Evolutionary conservation across 495 filamentous ascomycete genomes (phyloP).

Genomic region (Penicillium herquei): DNA sequence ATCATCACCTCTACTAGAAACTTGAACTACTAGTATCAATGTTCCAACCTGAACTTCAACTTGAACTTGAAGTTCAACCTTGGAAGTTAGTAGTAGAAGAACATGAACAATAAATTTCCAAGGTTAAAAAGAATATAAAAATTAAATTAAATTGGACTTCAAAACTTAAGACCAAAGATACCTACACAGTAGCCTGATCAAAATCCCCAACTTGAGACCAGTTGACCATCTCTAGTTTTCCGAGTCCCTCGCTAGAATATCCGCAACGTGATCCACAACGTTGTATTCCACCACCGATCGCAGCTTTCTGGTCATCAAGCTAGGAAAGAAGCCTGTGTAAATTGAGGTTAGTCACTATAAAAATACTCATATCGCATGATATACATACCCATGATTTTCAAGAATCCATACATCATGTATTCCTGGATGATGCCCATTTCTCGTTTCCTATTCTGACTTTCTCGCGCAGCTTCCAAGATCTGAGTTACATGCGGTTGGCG

Average conservation of each 20-base stretch:
- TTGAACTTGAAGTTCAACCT: too few species aligned
- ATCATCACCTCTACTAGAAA: too few species aligned
- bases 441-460: slow-evolving; percentile 30
- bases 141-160: too few species aligned
- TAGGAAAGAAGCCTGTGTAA: slow-evolving; percentile 7
- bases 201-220: too few species aligned
- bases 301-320: slow-evolving; percentile 5
- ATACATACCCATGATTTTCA: slow-evolving; percentile 34
- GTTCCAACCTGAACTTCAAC: too few species aligned
- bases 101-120: too few species aligned
- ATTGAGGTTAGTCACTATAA: background rate
- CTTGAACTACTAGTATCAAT: too few species aligned
- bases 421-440: slow-evolving; percentile 32
- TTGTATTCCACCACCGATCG: slow-evolving; percentile 14
- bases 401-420: slow-evolving; percentile 32
- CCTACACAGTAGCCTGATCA: too few species aligned
- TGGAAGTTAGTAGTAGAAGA: too few species aligned
- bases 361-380: background rate
- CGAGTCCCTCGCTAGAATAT: background rate
- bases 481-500: slow-evolving; percentile 29
- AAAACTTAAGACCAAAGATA: too few species aligned
- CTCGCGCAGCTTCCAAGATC: slow-evolving; percentile 29
- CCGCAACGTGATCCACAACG: slow-evolving; percentile 11
- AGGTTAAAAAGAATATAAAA: too few species aligned
- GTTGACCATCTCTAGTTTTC: too few species aligned